Evolutionary conservation across 441 rosid species (phyloP), one percentile per base, ranked within the genome.

Genomic region (Eruca vesicaria): DNA sequence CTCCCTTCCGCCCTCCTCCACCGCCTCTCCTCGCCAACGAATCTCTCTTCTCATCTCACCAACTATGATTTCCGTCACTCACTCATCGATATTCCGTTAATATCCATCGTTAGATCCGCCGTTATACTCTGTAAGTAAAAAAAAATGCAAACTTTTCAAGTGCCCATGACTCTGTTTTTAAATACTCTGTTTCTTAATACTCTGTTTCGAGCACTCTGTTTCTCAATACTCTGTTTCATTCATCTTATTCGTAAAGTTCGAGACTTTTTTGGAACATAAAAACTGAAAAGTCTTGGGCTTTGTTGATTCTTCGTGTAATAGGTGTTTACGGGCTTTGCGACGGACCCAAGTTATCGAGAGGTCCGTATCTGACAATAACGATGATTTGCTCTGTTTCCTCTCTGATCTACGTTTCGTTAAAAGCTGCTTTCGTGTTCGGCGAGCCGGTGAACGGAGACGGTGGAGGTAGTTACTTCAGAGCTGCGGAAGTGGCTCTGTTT

Each of bases 271-370:
- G 21, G 55, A 50, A 4, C 55, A 0, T 5, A 41, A 55, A 41
- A 9, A 43, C 0, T 43, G 18, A 59, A 43, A 14, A n/a, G 45
- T 29, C 21, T 18, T 55, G 1, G n/a, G n/a, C 15, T 62, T 35
- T 67, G 58, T 9, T 61, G 20, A n/a, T 16, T 29, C 67, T 55
- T 31, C 0, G 59, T 29, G 31, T 16, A 29, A 43, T 61, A 95
- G 98, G 94, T 77, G 96, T 95, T 63, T 95, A 95, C 55, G 86
- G 96, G 32, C 75, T 95, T 2, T 95, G 95, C 43, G 96, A 93
- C 36, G 97, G 96, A 15, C 99, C 95, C 2, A 86, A 84, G 41
- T 68, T 88, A 5, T 79, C 97, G 2, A 72, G 88, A 69, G 96
- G 97, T 19, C 97, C 98, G 2, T 95, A 95, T 75, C 48, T 95